Percentiles rank a stretch among this genome's conserved stretches.
Conservation (phyloP, 495 filamentous ascomycete species). For the Lindgomyces ingoldianus region DNA sequence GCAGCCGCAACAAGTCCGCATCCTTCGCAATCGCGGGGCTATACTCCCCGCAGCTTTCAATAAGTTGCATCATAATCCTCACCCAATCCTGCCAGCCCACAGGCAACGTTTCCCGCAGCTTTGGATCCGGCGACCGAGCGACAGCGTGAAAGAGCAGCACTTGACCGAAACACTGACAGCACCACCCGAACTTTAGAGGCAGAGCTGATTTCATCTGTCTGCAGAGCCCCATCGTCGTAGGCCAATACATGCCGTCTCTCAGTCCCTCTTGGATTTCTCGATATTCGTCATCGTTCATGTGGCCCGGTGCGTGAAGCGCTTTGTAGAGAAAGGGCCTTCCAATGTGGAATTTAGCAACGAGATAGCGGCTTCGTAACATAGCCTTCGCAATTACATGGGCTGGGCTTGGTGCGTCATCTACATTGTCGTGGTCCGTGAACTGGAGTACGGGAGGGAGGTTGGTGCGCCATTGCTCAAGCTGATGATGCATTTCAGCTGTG, state of each 20-base stretch:
- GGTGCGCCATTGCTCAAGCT: slow-evolving; percentile 35
- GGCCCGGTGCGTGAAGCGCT: slow-evolving; percentile 28
- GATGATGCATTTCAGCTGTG: slow-evolving; percentile 33
- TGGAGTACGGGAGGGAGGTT: slow-evolving; percentile 34
- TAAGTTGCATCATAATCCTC: slow-evolving; percentile 25
- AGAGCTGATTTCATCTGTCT: slow-evolving; percentile 26
- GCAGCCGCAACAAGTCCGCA: slow-evolving; percentile 27
- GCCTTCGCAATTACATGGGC: slow-evolving; percentile 35
- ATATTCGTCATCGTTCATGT: slow-evolving; percentile 22
- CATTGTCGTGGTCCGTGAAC: slow-evolving; percentile 26
- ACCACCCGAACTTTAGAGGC: slow-evolving; percentile 37
- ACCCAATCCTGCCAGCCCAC: slow-evolving; percentile 36
- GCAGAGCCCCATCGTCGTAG: slow-evolving; percentile 28
- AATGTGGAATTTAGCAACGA: slow-evolving; percentile 35
- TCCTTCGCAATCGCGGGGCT: slow-evolving; percentile 35
- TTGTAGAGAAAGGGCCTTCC: slow-evolving; percentile 38
- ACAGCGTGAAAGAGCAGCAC: slow-evolving; percentile 27
- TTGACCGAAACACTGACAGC: slow-evolving; percentile 34
- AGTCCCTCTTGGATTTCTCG: slow-evolving; percentile 11
- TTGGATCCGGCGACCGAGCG: slow-evolving; percentile 16
- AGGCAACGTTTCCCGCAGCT: slow-evolving; percentile 24
- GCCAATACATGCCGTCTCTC: slow-evolving; percentile 31
- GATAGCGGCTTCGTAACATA: slow-evolving; percentile 34
- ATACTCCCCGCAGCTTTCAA: slow-evolving; percentile 21
- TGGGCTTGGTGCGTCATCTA: slow-evolving; percentile 23